Conservation (phyloP, 1,139 yeast species). For the Pneumocystis oryctolagi region DNA sequence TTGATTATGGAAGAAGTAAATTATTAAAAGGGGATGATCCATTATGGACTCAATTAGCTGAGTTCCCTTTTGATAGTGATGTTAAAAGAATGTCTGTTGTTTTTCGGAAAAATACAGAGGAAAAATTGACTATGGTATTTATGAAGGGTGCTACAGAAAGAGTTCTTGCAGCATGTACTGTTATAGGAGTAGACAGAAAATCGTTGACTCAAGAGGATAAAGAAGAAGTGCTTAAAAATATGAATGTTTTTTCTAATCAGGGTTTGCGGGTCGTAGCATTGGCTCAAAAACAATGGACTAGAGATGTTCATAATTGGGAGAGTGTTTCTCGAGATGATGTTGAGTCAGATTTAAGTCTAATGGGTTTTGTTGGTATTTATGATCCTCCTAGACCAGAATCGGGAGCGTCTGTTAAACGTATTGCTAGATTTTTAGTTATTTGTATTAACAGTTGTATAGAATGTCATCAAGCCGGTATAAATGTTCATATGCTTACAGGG, state of each 20-base stretch:
- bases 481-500: constrained; percentile 75
- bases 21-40: constrained; percentile 11
- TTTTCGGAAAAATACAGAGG: constrained; percentile 28
- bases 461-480: constrained; percentile 65
- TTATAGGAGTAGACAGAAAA: constrained; percentile 11
- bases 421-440: neutral
- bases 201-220: constrained; percentile 32
- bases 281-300: constrained; percentile 26
- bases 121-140: constrained; percentile 30
- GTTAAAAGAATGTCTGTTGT: constrained; percentile 26
- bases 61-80: constrained; percentile 66
- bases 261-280: constrained; percentile 67
- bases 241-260: constrained; percentile 47
- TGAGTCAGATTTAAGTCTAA: constrained; percentile 42
- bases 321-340: constrained; percentile 34
- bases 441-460: constrained; percentile 13
- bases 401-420: constrained; percentile 41
- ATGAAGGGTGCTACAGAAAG: constrained; percentile 77
- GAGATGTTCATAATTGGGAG: constrained; percentile 11
- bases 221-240: constrained; percentile 37
- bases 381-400: constrained; percentile 73
- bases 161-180: constrained; percentile 40
- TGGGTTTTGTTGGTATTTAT: constrained; percentile 65
- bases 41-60: constrained; percentile 37
- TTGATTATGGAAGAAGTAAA: constrained; percentile 32